phyloP scores from a whole-genome alignment of 345 rosid species.

The Pistacia integerrima region DNA sequence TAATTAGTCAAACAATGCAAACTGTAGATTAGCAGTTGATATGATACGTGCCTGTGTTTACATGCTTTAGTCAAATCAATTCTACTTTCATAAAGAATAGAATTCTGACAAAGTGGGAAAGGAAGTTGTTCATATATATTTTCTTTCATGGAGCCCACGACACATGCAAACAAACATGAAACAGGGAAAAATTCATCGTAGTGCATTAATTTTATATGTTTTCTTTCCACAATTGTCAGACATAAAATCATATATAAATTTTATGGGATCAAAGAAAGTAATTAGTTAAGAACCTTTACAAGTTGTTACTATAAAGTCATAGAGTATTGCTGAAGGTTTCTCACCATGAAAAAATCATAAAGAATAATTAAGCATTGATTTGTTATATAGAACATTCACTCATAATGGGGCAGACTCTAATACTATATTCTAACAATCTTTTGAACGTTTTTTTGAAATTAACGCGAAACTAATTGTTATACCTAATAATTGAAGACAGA shows the following conservation, averaged over 20 bases:
- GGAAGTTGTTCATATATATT: neutral
- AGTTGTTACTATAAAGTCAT: slow-evolving; percentile 1
- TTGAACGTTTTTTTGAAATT: neutral
- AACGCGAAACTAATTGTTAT: neutral
- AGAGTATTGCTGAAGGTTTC: neutral
- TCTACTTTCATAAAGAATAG: neutral
- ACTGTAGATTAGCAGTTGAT: slow-evolving; percentile 1
- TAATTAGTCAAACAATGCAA: neutral
- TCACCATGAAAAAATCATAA: slow-evolving; percentile 6
- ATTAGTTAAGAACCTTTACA: neutral
- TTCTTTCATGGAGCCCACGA: slow-evolving; percentile 15
- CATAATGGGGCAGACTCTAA: neutral
- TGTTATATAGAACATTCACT: neutral
- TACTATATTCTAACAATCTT: neutral
- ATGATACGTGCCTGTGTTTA: neutral
- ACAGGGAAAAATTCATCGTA: neutral
- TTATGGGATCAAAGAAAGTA: neutral
- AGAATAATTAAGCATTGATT: neutral
- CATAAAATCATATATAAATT: neutral
- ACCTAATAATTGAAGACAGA: slow-evolving; percentile 12
- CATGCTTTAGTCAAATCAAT: neutral
- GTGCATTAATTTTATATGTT: neutral
- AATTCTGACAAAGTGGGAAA: neutral
- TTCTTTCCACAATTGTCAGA: slow-evolving; percentile 8
- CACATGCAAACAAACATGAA: slow-evolving; percentile 1